Percentiles rank a stretch among this genome's conserved stretches.
These are phyloP conservation scores for Neoboletus brunneissimus DNA, from an alignment of 768 basidiomycete species.

Conservation along the genomic window DNA sequence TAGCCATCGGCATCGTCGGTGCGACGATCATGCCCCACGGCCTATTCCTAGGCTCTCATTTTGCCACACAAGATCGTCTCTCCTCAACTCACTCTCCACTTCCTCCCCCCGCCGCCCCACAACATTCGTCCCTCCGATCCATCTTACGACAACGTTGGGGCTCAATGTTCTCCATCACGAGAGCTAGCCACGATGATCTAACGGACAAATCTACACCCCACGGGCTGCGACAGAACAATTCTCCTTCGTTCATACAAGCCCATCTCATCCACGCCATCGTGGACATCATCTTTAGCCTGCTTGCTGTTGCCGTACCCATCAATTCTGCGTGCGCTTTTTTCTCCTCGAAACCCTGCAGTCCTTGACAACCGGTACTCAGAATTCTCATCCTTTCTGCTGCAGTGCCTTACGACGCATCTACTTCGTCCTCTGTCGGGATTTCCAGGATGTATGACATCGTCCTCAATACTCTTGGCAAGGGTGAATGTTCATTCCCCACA, in stretches of 20 bases:
- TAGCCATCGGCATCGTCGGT: conserved; percentile 41
- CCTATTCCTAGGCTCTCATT: conserved; percentile 45
- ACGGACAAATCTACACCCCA: conserved; percentile 10
- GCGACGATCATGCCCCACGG: conserved; percentile 64
- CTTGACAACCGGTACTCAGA: conserved; percentile 6
- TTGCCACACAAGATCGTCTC: conserved; percentile 6
- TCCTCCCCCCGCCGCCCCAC: conserved; percentile 3
- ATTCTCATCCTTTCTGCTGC: conserved; percentile 38
- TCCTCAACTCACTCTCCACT: conserved; percentile 43
- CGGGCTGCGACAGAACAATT: conserved; percentile 32
- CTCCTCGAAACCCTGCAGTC: background rate
- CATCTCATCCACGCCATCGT: conserved; percentile 29
- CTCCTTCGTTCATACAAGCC: conserved; percentile 10
- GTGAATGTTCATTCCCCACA: conserved; percentile 17
- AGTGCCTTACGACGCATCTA: conserved; percentile 2
- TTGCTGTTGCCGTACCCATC: conserved; percentile 45
- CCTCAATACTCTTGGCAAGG: conserved; percentile 37
- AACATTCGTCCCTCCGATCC: background rate
- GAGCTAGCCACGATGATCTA: conserved; percentile 1
- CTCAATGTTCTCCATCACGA: conserved; percentile 5
- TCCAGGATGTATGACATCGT: conserved; percentile 43
- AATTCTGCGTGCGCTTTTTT: conserved; percentile 35
- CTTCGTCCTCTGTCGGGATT: conserved; percentile 35
- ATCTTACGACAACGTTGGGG: background rate
- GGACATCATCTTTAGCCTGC: conserved; percentile 33